Percentiles rank a stretch among this genome's conserved stretches.
phyloP scores from a whole-genome alignment of 768 basidiomycete genomes.

The Strobilomyces confusus region DNA sequence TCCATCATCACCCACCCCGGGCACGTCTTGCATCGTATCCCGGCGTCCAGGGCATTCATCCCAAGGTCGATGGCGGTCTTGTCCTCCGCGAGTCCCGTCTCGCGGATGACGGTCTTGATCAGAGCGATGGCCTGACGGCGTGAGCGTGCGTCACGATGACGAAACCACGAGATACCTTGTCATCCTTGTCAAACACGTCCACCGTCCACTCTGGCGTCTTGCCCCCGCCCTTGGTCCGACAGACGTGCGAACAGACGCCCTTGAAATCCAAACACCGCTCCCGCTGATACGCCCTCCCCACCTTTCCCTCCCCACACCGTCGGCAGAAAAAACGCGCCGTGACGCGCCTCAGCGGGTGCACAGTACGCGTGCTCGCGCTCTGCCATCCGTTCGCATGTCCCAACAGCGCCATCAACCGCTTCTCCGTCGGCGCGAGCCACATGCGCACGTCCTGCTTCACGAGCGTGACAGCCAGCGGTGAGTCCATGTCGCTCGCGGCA shows the following conservation, averaged over 20 bases:
- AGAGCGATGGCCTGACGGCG: conserved; percentile 43
- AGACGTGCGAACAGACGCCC: conserved; percentile 58
- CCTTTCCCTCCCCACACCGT: conserved; percentile 39
- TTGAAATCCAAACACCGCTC: conserved; percentile 52
- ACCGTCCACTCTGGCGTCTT: conserved; percentile 42
- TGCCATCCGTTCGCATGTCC: conserved; percentile 51
- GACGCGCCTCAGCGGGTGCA: conserved; percentile 56
- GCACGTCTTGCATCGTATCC: conserved; percentile 50
- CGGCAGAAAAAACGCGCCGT: conserved; percentile 59
- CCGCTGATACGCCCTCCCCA: conserved; percentile 31
- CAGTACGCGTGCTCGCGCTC: conserved; percentile 38
- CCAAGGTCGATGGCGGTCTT: conserved; percentile 18
- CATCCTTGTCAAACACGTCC: conserved; percentile 53
- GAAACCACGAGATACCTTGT: conserved; percentile 39
- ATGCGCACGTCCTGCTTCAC: conserved; percentile 41
- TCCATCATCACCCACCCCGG: conserved; percentile 45
- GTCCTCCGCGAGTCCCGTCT: conserved; percentile 31
- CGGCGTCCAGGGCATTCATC: conserved; percentile 24
- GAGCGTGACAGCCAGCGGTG: conserved; percentile 34
- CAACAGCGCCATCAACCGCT: conserved; percentile 41
- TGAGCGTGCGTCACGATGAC: neutral
- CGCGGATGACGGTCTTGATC: conserved; percentile 35
- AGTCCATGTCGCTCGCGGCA: conserved; percentile 15
- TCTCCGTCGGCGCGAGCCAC: conserved; percentile 48
- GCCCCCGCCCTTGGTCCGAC: conserved; percentile 23